phyloP scores from a whole-genome alignment of 2,329 filamentous ascomycete species.

The Annulohypoxylon truncatum region DNA sequence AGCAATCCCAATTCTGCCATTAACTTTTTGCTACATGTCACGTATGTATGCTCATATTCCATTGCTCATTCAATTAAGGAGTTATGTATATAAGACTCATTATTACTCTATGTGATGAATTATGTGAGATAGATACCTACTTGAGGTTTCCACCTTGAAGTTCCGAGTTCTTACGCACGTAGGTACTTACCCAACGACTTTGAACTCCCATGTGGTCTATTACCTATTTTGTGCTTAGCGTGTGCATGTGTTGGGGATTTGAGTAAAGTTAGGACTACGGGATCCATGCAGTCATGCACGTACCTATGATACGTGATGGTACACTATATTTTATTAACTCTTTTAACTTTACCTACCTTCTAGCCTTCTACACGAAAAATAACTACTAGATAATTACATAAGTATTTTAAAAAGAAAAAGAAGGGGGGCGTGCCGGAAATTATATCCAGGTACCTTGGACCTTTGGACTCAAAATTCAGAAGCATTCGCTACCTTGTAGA shows the following conservation, averaged over 20 bases:
- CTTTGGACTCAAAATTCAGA: background rate
- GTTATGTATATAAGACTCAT: background rate
- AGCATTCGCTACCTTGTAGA: background rate
- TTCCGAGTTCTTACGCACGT: background rate
- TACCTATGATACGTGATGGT: background rate
- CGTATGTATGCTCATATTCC: background rate
- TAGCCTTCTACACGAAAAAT: background rate
- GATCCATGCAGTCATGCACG: background rate
- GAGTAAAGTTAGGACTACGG: background rate
- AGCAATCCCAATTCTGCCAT: background rate
- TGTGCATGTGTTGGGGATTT: constrained; percentile 8
- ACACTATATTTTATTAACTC: background rate
- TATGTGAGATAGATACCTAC: background rate
- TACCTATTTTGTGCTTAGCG: constrained; percentile 21
- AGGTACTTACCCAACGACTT: constrained; percentile 20
- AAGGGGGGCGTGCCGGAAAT: background rate
- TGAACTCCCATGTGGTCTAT: constrained; percentile 13
- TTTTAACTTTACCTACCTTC: background rate
- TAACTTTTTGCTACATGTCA: background rate
- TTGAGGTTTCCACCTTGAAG: no score
- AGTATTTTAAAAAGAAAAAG: no score
- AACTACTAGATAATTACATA: no score
- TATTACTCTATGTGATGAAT: background rate
- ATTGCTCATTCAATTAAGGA: background rate
- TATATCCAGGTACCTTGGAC: background rate